phyloP scores from a whole-genome alignment of 208 protist species.

The Porcisia hertigi region DNA sequence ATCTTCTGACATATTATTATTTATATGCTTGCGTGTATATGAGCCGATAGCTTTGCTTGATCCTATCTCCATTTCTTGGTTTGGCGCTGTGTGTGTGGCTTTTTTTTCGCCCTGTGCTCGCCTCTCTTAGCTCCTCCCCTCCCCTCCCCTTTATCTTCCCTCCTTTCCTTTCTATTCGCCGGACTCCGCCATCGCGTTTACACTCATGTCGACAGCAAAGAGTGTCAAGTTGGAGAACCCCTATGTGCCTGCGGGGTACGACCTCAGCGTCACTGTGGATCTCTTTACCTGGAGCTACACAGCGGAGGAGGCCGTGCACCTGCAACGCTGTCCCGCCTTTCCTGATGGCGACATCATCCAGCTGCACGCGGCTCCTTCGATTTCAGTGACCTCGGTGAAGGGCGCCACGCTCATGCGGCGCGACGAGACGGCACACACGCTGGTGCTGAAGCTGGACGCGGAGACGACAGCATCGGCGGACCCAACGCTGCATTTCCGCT shows the following conservation, averaged over 20 bases:
- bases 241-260: slow-evolving; percentile 73
- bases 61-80: not conserved
- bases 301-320: slow-evolving; percentile 60
- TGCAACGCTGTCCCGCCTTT: slow-evolving; percentile 39
- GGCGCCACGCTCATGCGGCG: slow-evolving; percentile 57
- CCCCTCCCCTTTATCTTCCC: not conserved
- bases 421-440: slow-evolving; percentile 51
- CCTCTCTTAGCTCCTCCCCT: not conserved
- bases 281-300: slow-evolving; percentile 76
- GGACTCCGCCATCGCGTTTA: not conserved
- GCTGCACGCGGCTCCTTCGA: slow-evolving; percentile 67
- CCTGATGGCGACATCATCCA: slow-evolving; percentile 41
- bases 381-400: slow-evolving; percentile 46
- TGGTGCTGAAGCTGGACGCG: slow-evolving; percentile 64
- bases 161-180: not conserved
- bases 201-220: slow-evolving; percentile 3
- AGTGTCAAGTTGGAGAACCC: slow-evolving; percentile 76
- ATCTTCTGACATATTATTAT: not conserved
- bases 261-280: slow-evolving; percentile 67
- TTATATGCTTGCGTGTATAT: not conserved
- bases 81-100: not conserved
- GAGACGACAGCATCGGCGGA: slow-evolving; percentile 48
- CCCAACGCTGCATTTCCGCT: slow-evolving; percentile 63
- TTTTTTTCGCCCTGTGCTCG: not conserved
- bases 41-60: not conserved